A percentile compares a stretch with the other conserved stretches of the same genome.
phyloP scores from a whole-genome alignment of 495 filamentous ascomycete species.

The Glarea lozoyensis region DNA sequence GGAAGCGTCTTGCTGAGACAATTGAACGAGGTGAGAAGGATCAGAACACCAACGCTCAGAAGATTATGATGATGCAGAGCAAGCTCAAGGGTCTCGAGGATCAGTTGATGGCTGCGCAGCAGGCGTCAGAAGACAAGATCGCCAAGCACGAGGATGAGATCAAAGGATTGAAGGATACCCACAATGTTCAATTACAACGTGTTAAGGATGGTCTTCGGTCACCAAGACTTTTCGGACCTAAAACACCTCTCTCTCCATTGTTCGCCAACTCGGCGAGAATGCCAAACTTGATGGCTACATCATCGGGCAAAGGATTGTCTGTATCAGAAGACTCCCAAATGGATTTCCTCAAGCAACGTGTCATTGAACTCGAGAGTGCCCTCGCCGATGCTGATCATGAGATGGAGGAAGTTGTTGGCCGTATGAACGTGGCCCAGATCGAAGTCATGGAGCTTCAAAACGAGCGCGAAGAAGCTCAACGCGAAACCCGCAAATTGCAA shows the following conservation, averaged over 20 bases:
- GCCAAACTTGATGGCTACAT: slow-evolving; percentile 40
- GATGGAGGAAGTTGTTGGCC: slow-evolving; percentile 87
- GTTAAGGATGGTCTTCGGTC: slow-evolving; percentile 35
- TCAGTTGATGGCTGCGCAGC: slow-evolving; percentile 71
- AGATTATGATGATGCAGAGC: slow-evolving; percentile 75
- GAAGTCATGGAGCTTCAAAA: slow-evolving; percentile 88
- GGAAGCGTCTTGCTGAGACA: slow-evolving; percentile 73
- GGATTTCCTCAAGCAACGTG: slow-evolving; percentile 62
- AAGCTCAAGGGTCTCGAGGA: slow-evolving; percentile 78
- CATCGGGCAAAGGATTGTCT: slow-evolving; percentile 28
- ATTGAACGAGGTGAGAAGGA: slow-evolving; percentile 80
- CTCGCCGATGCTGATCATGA: slow-evolving; percentile 76
- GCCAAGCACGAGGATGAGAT: slow-evolving; percentile 81
- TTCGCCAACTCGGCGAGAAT: slow-evolving; percentile 37
- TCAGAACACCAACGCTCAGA: slow-evolving; percentile 65
- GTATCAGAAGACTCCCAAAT: slow-evolving; percentile 44
- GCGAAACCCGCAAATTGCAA: slow-evolving; percentile 71
- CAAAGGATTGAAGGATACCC: slow-evolving; percentile 60
- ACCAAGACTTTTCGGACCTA: slow-evolving; percentile 35
- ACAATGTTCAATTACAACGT: slow-evolving; percentile 68
- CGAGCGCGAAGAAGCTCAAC: slow-evolving; percentile 82
- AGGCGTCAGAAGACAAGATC: slow-evolving; percentile 76
- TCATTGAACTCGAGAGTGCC: slow-evolving; percentile 74
- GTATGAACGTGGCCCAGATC: slow-evolving; percentile 91
- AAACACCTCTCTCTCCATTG: slow-evolving; percentile 57